Evolutionary conservation across 352 stramenopile species (phyloP).

Genomic region (Phytophthora aleatoria): DNA sequence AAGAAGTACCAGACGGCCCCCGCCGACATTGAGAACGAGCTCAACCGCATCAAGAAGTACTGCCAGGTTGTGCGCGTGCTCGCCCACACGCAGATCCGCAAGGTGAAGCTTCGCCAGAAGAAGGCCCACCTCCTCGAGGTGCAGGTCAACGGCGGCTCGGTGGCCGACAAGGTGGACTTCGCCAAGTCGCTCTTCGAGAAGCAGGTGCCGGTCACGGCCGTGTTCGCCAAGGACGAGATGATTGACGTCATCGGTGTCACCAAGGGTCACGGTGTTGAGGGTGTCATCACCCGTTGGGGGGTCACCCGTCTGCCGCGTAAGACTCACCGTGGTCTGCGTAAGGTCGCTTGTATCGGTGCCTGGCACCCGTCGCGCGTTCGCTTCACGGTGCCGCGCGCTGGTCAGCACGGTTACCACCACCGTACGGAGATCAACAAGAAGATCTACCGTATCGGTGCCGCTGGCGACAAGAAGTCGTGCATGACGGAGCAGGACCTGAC

Average conservation of each 20-base stretch:
- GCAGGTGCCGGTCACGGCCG: conserved; percentile 96
- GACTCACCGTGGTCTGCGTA: conserved; percentile 99
- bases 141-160: conserved; percentile 98
- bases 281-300: conserved; percentile 99
- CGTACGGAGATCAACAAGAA: conserved; percentile 99
- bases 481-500: conserved; percentile 99
- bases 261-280: conserved; percentile 99
- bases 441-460: conserved; percentile 98
- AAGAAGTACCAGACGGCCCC: conserved; percentile 98
- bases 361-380: conserved; percentile 99
- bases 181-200: conserved; percentile 99
- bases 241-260: conserved; percentile 99
- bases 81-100: conserved; percentile 99
- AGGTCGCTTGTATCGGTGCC: conserved; percentile 99
- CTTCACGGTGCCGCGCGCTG: conserved; percentile 97
- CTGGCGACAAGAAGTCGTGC: conserved; percentile 93
- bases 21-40: conserved; percentile 95
- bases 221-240: conserved; percentile 98
- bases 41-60: conserved; percentile 99
- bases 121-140: conserved; percentile 99
- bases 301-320: conserved; percentile 99
- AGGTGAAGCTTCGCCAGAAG: conserved; percentile 99
- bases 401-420: conserved; percentile 99
- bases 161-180: conserved; percentile 99
- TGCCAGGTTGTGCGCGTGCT: conserved; percentile 99